phyloP scores from a whole-genome alignment of 2,329 filamentous ascomycete species.

The Alternaria triticimaculans region DNA sequence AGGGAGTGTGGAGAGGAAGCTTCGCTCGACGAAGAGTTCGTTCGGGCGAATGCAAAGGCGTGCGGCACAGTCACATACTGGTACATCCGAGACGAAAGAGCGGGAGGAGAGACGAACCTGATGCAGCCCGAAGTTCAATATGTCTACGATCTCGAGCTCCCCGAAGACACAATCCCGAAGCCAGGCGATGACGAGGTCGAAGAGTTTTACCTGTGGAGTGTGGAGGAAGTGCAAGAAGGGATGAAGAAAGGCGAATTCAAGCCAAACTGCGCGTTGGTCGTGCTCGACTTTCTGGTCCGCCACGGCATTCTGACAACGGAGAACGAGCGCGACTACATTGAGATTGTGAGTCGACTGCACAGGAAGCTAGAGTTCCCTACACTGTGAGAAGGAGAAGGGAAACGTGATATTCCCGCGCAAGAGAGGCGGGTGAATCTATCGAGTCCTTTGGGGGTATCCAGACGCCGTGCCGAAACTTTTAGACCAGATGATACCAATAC shows the following conservation, averaged over 20 bases:
- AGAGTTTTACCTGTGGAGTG: slow-evolving; percentile 76
- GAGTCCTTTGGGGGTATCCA: slow-evolving; percentile 41
- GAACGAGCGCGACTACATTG: slow-evolving; percentile 78
- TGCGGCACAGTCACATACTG: slow-evolving; percentile 83
- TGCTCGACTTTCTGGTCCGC: slow-evolving; percentile 89
- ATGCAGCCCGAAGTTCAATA: slow-evolving; percentile 93
- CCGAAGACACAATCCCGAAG: slow-evolving; percentile 69
- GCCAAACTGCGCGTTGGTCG: slow-evolving; percentile 84
- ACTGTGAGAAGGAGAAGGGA: slow-evolving; percentile 26
- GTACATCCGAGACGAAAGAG: slow-evolving; percentile 75
- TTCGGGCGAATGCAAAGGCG: slow-evolving; percentile 65
- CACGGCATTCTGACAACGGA: slow-evolving; percentile 80
- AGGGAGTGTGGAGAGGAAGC: slow-evolving; percentile 92
- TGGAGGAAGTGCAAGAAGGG: slow-evolving; percentile 76
- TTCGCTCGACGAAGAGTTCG: slow-evolving; percentile 72
- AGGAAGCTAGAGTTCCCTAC: slow-evolving; percentile 77
- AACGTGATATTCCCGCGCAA: background rate
- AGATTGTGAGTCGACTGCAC: slow-evolving; percentile 78
- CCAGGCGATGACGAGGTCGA: slow-evolving; percentile 91
- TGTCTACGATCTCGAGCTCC: slow-evolving; percentile 85
- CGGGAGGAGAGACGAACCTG: slow-evolving; percentile 80
- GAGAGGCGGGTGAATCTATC: slow-evolving; percentile 11
- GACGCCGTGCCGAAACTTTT: slow-evolving; percentile 36
- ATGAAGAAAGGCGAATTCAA: slow-evolving; percentile 82
- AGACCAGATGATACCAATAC: slow-evolving; percentile 38